Base-by-base conservation (phyloP, 78 protist species). In the Dictyostelium capitatum region DNA sequence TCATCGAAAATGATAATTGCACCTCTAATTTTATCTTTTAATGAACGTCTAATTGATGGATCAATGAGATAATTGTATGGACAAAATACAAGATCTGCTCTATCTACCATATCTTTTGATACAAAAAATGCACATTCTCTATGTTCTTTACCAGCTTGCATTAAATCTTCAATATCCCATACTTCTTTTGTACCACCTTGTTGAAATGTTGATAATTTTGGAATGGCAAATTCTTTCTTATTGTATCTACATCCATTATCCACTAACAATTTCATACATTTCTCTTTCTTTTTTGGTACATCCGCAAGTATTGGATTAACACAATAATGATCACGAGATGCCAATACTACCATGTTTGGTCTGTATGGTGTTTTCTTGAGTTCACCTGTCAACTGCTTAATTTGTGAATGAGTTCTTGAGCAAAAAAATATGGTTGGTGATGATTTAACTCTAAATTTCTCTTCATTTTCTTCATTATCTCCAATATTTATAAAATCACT, bases 51-150 rank as follows among this genome's bases (percentile, higher is more conserved):
- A 23, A 95, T 67, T 0, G 1, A 4, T 1, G 96, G 90, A 57
- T 98, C 99, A 19, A 98, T 20, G 59, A 98, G 46, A 75, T 99
- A 99, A 93, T 99, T 99, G 98, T 99, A 99, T 32, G 99, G 99
- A 89, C 97, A 20, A 43, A 99, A 97, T 46, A 98, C 59, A 5
- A 99, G 20, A 19, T 98, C 97, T 6, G 99, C 96, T 0, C 6
- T 9, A 4, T 0, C 62, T 15, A 53, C n/a, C 91, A 78, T 32
- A 0, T 80, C 95, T 11, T 92, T 89, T 23, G 96, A 10, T 5
- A 95, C 73, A 96, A 80, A 98, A 75, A 95, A 99, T 25, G 99
- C 99, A 78, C 99, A 99, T 47, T 90, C 97, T 4, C 75, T 1
- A 53, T 6, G 19, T 23, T 14, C 28, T 20, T 23, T 1, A 37